Conservation (phyloP, 2,329 filamentous ascomycete genomes). For the Ophiostoma sp. region DNA sequence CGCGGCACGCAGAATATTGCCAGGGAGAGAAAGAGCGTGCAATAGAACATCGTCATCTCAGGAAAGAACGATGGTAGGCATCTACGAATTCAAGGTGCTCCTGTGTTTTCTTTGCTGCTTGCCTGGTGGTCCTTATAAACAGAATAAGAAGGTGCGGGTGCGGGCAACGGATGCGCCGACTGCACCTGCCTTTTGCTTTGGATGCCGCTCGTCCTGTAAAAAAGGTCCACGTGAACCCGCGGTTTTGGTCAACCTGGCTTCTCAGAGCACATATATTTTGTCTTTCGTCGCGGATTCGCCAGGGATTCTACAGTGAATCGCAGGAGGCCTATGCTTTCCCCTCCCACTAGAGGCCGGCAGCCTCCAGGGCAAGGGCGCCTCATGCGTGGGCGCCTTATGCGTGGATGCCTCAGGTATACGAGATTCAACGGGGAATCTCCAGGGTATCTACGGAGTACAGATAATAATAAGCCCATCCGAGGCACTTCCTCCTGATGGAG, state of each 20-base stretch:
- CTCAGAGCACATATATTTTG: too few species aligned
- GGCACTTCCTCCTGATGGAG: too few species aligned
- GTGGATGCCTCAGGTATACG: too few species aligned
- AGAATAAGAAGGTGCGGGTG: background rate
- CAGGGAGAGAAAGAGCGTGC: background rate
- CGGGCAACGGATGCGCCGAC: background rate
- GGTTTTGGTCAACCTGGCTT: background rate
- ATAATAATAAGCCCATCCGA: too few species aligned
- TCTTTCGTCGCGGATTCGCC: too few species aligned
- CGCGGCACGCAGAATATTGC: background rate
- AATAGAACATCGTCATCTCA: background rate
- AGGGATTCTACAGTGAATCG: too few species aligned
- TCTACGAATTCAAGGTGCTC: background rate
- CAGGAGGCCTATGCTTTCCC: too few species aligned
- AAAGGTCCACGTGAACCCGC: slow-evolving; percentile 17
- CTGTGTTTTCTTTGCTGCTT: background rate
- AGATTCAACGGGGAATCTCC: too few species aligned
- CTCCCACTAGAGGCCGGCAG: too few species aligned
- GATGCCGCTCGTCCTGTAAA: slow-evolving; percentile 9
- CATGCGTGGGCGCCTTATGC: too few species aligned
- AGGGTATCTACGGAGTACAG: too few species aligned
- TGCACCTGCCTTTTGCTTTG: background rate
- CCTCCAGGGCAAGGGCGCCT: too few species aligned
- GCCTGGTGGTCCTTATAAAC: background rate
- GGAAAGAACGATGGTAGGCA: background rate